Conservation (phyloP, 2,329 filamentous ascomycete genomes). For the Calonectria crousiana region DNA sequence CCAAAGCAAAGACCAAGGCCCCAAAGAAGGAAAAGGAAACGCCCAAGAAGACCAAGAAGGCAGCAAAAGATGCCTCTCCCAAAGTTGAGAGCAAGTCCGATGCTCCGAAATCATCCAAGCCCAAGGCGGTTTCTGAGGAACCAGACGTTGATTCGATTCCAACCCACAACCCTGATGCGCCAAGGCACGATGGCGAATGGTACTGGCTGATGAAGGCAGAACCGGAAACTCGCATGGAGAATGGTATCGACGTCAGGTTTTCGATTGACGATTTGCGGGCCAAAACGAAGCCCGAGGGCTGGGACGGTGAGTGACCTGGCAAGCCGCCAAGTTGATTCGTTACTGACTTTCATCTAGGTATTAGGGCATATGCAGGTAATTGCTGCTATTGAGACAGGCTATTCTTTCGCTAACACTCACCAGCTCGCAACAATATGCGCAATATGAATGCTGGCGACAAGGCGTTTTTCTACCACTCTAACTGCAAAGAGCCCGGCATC, state of each 20-base stretch:
- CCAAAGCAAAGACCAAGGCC: neutral
- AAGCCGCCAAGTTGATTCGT: neutral
- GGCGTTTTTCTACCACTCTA: conserved; percentile 98
- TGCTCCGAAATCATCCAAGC: neutral
- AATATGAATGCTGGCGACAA: conserved; percentile 92
- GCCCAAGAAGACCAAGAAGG: neutral
- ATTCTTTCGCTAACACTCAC: neutral
- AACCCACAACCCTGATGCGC: conserved; percentile 52
- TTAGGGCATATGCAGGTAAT: conserved; percentile 62
- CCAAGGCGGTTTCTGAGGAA: conserved; percentile 40
- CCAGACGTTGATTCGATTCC: conserved; percentile 51
- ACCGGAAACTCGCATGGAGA: conserved; percentile 87
- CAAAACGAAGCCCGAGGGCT: conserved; percentile 83
- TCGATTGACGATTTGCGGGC: conserved; percentile 90
- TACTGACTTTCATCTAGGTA: conserved; percentile 51
- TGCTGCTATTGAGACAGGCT: fast-evolving
- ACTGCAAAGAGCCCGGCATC: conserved; percentile 89
- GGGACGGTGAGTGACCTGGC: conserved; percentile 76
- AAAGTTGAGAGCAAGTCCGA: neutral
- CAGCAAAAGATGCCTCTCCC: neutral
- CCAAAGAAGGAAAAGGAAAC: neutral
- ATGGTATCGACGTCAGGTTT: conserved; percentile 90
- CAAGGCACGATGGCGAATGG: conserved; percentile 56
- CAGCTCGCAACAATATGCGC: conserved; percentile 88
- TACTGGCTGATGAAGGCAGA: conserved; percentile 92